A percentile compares a stretch with the other conserved stretches of the same genome.
Conservation (phyloP, 768 basidiomycete genomes). For the Daedaleopsis sinensis region DNA sequence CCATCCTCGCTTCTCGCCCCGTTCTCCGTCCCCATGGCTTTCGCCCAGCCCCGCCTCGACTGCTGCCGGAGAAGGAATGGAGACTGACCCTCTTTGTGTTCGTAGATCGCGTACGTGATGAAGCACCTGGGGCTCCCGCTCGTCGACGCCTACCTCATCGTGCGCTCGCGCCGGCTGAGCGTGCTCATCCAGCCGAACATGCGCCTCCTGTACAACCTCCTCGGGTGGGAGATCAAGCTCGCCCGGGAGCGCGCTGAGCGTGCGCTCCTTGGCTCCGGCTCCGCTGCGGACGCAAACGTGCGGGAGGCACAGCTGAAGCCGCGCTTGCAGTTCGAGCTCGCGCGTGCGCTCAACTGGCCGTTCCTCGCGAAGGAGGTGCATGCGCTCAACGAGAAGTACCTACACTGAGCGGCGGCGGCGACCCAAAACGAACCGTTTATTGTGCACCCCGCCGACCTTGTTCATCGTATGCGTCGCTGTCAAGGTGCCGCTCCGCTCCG, state of each 20-base stretch:
- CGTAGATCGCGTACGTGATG: conserved; percentile 95
- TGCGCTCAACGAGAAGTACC: conserved; percentile 83
- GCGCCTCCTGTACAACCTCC: conserved; percentile 91
- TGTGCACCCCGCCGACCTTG: no score
- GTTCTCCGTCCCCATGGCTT: no score
- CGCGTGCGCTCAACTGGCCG: conserved; percentile 78
- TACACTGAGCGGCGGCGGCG: conserved; percentile 36
- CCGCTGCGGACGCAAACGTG: conserved; percentile 41
- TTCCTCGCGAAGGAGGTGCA: conserved; percentile 86
- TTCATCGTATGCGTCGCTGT: not conserved
- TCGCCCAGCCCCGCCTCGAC: no score
- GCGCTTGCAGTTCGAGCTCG: conserved; percentile 56
- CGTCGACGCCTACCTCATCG: conserved; percentile 92
- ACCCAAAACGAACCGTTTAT: not conserved
- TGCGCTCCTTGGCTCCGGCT: conserved; percentile 4
- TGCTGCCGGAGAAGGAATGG: not conserved
- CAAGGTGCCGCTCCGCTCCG: not conserved
- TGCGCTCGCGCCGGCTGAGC: conserved; percentile 85
- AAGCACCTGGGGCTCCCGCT: conserved; percentile 83
- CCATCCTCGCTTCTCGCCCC: no score
- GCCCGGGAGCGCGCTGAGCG: conserved; percentile 64
- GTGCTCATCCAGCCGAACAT: conserved; percentile 96
- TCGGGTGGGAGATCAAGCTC: conserved; percentile 94
- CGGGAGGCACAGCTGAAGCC: conserved; percentile 28
- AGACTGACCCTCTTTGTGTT: not conserved